These are phyloP conservation scores for Brassica hybrid DNA, from an alignment of 441 rosid species.

Conservation along the genomic window DNA sequence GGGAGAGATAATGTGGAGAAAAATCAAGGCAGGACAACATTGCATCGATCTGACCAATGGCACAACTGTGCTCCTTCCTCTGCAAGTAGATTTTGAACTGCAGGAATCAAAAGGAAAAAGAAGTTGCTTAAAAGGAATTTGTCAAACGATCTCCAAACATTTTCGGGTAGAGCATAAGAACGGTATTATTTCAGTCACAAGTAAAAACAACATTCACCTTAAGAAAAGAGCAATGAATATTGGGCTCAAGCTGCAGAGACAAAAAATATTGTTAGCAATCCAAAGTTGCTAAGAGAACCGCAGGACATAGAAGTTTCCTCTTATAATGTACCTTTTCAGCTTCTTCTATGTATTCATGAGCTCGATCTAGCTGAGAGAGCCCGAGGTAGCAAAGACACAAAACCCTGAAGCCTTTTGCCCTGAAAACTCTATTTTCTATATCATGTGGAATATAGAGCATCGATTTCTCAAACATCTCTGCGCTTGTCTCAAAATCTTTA, in stretches of 20 bases:
- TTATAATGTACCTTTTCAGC: slow-evolving; percentile 77
- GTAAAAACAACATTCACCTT: slow-evolving; percentile 61
- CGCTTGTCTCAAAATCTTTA: slow-evolving; percentile 82
- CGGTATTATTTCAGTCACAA: neutral
- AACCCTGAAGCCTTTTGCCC: slow-evolving; percentile 96
- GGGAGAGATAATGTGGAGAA: slow-evolving; percentile 80
- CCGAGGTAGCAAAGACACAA: slow-evolving; percentile 92
- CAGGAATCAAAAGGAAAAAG: slow-evolving; percentile 41
- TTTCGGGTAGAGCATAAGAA: neutral
- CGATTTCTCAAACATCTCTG: slow-evolving; percentile 91
- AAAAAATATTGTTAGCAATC: slow-evolving; percentile 25
- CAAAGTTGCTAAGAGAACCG: slow-evolving; percentile 19
- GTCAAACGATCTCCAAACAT: slow-evolving; percentile 26
- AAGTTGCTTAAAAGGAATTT: slow-evolving; percentile 20
- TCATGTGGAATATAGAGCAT: slow-evolving; percentile 83
- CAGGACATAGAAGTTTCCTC: slow-evolving; percentile 24
- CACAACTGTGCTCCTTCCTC: slow-evolving; percentile 59
- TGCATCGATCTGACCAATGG: slow-evolving; percentile 75
- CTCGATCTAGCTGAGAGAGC: slow-evolving; percentile 78
- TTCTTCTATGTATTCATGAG: slow-evolving; percentile 83
- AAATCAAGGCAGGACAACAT: slow-evolving; percentile 80
- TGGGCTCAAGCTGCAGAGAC: slow-evolving; percentile 90
- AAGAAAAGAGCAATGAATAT: slow-evolving; percentile 75
- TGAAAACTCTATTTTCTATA: slow-evolving; percentile 64
- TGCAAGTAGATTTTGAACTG: slow-evolving; percentile 88